Evolutionary conservation across 2,329 filamentous ascomycete species (phyloP).

Genomic region (Fusarium buharicum): DNA sequence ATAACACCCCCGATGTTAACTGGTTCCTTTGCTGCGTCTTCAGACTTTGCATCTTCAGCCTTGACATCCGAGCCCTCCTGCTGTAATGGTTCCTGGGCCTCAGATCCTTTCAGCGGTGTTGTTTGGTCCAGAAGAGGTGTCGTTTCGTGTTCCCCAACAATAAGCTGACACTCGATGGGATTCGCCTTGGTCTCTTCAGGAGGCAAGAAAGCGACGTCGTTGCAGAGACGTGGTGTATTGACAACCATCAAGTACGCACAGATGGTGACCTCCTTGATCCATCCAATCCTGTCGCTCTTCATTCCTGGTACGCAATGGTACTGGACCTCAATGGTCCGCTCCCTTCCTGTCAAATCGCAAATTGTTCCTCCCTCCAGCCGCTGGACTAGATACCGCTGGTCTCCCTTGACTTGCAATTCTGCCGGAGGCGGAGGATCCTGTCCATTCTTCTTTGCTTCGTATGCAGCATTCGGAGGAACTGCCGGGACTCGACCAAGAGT

Average conservation of each 20-base stretch:
- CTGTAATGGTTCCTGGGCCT: constrained; percentile 21
- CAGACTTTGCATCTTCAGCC: background rate
- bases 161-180: constrained; percentile 77
- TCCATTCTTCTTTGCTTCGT: constrained; percentile 38
- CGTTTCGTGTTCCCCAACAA: constrained; percentile 64
- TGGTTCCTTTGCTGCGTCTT: constrained; percentile 50
- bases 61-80: constrained; percentile 18
- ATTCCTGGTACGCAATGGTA: constrained; percentile 81
- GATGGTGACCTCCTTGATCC: constrained; percentile 92
- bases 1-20: constrained; percentile 64
- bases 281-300: constrained; percentile 79
- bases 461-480: constrained; percentile 47
- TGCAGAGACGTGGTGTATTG: constrained; percentile 87
- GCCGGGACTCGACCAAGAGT: constrained; percentile 71
- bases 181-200: constrained; percentile 81
- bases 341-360: constrained; percentile 85
- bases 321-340: constrained; percentile 86
- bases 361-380: constrained; percentile 80
- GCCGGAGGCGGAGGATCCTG: constrained; percentile 57
- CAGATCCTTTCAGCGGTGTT: constrained; percentile 46
- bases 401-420: constrained; percentile 82
- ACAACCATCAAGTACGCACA: constrained; percentile 95
- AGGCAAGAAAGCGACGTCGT: constrained; percentile 86
- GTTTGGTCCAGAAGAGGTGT: constrained; percentile 51
- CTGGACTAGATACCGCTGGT: constrained; percentile 88